Percentiles rank a stretch among this genome's conserved stretches.
These are phyloP conservation scores for Aspergillus fumigatiaffinis DNA, from an alignment of 2,329 filamentous ascomycete genomes.

Conservation along the genomic window DNA sequence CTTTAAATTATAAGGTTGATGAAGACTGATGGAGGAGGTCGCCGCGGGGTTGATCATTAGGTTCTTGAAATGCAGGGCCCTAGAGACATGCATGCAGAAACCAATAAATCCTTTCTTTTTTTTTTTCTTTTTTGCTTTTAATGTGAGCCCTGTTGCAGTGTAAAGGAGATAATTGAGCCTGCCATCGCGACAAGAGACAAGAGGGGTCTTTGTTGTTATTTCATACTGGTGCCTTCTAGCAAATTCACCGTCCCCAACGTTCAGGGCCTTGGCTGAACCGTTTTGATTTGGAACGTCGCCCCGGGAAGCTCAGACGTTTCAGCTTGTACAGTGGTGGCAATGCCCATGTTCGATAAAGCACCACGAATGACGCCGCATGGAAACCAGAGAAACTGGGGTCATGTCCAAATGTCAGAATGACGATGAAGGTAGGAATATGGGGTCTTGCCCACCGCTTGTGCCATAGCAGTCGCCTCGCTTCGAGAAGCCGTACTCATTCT, in stretches of 20 bases:
- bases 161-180: neutral
- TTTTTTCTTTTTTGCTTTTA: neutral
- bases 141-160: neutral
- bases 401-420: neutral
- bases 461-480: conserved; percentile 67
- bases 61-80: conserved; percentile 12
- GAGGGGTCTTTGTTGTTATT: neutral
- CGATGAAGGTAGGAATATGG: neutral
- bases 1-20: conserved; percentile 36
- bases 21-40: conserved; percentile 22
- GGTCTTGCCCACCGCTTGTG: conserved; percentile 65
- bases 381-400: conserved; percentile 78
- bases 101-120: conserved; percentile 6
- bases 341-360: conserved; percentile 85
- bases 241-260: neutral
- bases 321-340: conserved; percentile 85
- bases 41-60: conserved; percentile 7
- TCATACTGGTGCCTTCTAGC: neutral
- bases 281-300: conserved; percentile 96
- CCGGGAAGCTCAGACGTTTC: conserved; percentile 82
- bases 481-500: conserved; percentile 82
- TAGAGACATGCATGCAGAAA: conserved; percentile 16
- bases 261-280: conserved; percentile 64
- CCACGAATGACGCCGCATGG: conserved; percentile 90
- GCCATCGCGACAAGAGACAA: neutral